Base-by-base conservation (phyloP, 345 rosid species). In the Citrus sp. region DNA sequence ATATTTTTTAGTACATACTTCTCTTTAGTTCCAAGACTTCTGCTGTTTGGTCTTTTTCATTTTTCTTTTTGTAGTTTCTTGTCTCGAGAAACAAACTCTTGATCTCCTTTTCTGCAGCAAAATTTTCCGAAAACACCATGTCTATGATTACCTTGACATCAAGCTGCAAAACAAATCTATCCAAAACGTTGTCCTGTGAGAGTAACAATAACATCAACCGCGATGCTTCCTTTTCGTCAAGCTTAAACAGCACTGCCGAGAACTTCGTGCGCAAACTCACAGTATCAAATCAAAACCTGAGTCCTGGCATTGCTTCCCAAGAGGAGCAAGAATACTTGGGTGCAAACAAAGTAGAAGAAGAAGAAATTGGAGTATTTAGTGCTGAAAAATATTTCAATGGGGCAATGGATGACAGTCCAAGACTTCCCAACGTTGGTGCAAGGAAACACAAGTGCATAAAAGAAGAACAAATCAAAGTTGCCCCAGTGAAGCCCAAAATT, bases 301-400 rank as follows among this genome's bases (percentile, higher is more conserved):
- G 72, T 55, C 65, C 84, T 62, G 69, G 9, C n/a, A 42, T 49
- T 14, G 32, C 67, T 38, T 37, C 60, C n/a, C 77, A 63, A 63
- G 84, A 79, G 40, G 21, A 84, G 25, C 65, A 75, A 38, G 72
- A 73, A 71, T 78, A 7, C 70, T 67, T 77, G 78, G 80, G 42
- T 28, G 72, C 65, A 25, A 81, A 79, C 82, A 84, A 88, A 82
- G 84, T 84, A 77, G 90, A 86, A 34, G 94, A 90, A 63, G 82
- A 86, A 77, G 98, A 91, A 79, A 90, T 94, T 37, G 92, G 94
- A 72, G 91, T 94, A 46, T 94, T 94, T 34, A 84, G 90, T 72
- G 98, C 98, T 30, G 98, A 94, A 81, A 94, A 87, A 71, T 94
- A 94, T 76, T 94, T 94, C 84, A 90, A 87, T 46, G 94, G 92